These are phyloP conservation scores for Eutrema yunnanense DNA, from an alignment of 345 rosid genomes.

Conservation along the genomic window DNA sequence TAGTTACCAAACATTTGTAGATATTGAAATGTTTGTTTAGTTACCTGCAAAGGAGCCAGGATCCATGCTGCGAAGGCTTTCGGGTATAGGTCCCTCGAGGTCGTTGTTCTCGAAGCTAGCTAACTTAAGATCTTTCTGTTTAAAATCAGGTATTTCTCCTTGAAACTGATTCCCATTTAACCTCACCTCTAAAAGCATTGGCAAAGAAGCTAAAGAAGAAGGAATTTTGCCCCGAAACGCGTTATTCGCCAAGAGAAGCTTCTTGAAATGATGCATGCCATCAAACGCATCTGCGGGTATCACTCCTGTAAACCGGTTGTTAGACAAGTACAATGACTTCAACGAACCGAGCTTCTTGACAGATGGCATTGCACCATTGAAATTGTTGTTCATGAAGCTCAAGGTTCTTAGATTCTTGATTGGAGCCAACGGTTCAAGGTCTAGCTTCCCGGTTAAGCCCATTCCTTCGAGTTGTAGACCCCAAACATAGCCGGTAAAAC, in stretches of 20 bases:
- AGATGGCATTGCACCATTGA: slow-evolving; percentile 49
- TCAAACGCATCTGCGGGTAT: slow-evolving; percentile 51
- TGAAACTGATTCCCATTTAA: slow-evolving; percentile 56
- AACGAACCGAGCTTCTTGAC: slow-evolving; percentile 41
- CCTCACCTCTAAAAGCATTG: slow-evolving; percentile 53
- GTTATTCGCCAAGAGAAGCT: slow-evolving; percentile 53
- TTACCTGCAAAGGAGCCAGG: slow-evolving; percentile 56
- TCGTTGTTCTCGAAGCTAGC: slow-evolving; percentile 54
- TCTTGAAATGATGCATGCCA: slow-evolving; percentile 55
- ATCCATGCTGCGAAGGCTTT: slow-evolving; percentile 35
- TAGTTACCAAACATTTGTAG: not conserved
- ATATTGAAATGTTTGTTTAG: not conserved
- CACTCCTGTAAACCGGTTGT: slow-evolving; percentile 49
- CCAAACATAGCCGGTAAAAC: slow-evolving; percentile 37
- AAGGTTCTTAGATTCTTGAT: slow-evolving; percentile 45
- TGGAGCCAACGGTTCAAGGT: slow-evolving; percentile 34
- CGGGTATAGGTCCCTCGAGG: slow-evolving; percentile 68
- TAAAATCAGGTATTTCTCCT: slow-evolving; percentile 53
- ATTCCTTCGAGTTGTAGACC: slow-evolving; percentile 64
- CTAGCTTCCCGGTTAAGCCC: slow-evolving; percentile 42
- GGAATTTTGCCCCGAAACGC: slow-evolving; percentile 52
- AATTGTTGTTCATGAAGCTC: slow-evolving; percentile 64
- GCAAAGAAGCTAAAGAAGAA: slow-evolving; percentile 42
- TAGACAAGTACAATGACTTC: slow-evolving; percentile 56
- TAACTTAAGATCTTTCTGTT: slow-evolving; percentile 28